A percentile compares a stretch with the other conserved stretches of the same genome.
phyloP scores from a whole-genome alignment of 768 basidiomycete genomes.

The Lactarius vividus region DNA sequence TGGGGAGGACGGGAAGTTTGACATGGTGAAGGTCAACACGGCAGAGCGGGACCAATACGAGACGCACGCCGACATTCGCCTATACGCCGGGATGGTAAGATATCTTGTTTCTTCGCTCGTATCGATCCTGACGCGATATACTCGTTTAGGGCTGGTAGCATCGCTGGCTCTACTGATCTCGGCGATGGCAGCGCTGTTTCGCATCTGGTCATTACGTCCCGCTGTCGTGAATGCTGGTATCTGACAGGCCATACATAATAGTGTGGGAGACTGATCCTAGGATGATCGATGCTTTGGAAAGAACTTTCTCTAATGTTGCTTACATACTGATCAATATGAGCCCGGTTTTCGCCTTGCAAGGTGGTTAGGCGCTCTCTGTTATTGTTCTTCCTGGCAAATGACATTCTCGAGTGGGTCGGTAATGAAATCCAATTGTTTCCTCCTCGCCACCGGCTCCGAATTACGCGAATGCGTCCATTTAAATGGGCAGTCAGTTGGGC shows the following conservation, averaged over 20 bases:
- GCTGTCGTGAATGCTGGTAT: background rate
- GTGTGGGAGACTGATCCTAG: background rate
- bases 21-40: constrained; percentile 48
- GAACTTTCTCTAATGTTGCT: background rate
- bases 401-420: background rate
- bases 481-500: background rate
- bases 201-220: background rate
- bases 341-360: background rate
- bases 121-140: background rate
- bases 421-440: constrained; percentile 6
- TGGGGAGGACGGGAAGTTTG: constrained; percentile 36
- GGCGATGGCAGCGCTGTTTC: background rate
- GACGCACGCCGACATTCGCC: constrained; percentile 45
- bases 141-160: constrained; percentile 18
- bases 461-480: background rate
- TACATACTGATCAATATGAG: background rate
- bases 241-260: background rate
- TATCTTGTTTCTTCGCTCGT: constrained; percentile 3
- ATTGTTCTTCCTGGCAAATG: background rate
- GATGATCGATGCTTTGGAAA: background rate
- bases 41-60: constrained; percentile 41
- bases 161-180: background rate
- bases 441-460: too few species aligned
- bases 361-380: background rate
- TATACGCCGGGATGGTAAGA: constrained; percentile 46